These are phyloP conservation scores for Colletotrichum agaves DNA, from an alignment of 2,329 filamentous ascomycete genomes.

Conservation along the genomic window DNA sequence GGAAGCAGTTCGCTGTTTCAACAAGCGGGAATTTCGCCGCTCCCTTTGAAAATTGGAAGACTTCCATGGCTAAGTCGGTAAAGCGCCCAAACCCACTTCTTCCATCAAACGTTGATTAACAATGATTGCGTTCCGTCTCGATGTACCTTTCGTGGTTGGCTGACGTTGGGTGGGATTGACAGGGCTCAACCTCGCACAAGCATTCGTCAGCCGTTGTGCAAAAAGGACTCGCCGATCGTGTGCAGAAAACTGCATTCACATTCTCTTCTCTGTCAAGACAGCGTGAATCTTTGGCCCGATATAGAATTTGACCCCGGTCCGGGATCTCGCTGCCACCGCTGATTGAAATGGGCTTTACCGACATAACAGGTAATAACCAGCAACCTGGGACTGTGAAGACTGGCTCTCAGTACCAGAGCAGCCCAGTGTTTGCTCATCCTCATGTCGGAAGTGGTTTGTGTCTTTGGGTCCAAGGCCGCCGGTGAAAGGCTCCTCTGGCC, in stretches of 20 bases:
- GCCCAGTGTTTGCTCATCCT: constrained; percentile 16
- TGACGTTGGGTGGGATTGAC: neutral
- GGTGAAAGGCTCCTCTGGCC: neutral
- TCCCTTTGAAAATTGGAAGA: neutral
- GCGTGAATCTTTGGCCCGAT: neutral
- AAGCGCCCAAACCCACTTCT: constrained; percentile 12
- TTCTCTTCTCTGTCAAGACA: neutral
- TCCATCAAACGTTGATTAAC: constrained; percentile 21
- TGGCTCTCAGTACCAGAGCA: neutral
- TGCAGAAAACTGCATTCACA: neutral
- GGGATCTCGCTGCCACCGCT: neutral
- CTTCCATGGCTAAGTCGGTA: constrained; percentile 14
- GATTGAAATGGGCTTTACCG: neutral
- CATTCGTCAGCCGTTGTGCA: neutral
- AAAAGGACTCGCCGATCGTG: neutral
- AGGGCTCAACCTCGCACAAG: neutral
- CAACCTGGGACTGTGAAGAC: neutral
- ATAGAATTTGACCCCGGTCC: neutral
- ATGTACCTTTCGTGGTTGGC: neutral
- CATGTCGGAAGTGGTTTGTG: neutral
- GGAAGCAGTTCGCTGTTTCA: constrained; percentile 21
- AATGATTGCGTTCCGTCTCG: constrained; percentile 15
- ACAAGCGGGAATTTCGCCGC: constrained; percentile 16
- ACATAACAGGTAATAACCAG: neutral
- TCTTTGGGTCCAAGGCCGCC: neutral